A percentile compares a stretch with the other conserved stretches of the same genome.
phyloP scores from a whole-genome alignment of 352 stramenopile genomes.

The Phytophthora podocarpi region DNA sequence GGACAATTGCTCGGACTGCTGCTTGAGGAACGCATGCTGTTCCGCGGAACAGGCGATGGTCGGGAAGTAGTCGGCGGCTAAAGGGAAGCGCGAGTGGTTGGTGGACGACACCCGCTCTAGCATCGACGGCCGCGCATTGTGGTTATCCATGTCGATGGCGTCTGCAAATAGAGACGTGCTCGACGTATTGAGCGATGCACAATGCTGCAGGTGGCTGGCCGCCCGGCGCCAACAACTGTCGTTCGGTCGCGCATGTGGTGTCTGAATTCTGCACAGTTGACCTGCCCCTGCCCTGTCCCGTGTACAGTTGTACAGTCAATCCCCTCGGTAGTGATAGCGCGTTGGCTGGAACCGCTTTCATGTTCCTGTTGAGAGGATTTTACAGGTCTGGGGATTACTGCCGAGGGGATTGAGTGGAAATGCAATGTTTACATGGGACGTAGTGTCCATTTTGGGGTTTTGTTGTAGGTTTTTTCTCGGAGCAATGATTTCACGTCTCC shows the following conservation, averaged over 20 bases:
- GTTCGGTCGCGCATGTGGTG: constrained; percentile 18
- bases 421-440: too few species aligned
- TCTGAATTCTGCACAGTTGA: constrained; percentile 22
- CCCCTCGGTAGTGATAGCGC: too few species aligned
- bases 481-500: too few species aligned
- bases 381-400: too few species aligned
- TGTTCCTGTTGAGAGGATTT: too few species aligned
- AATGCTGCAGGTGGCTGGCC: constrained; percentile 11
- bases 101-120: constrained; percentile 35
- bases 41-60: constrained; percentile 39
- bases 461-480: too few species aligned
- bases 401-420: too few species aligned
- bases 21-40: constrained; percentile 42
- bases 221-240: constrained; percentile 16
- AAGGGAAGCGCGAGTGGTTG: constrained; percentile 39
- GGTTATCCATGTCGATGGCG: constrained; percentile 34
- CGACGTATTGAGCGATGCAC: constrained; percentile 12
- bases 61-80: constrained; percentile 55
- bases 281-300: neutral
- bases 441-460: too few species aligned
- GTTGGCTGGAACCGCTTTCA: too few species aligned
- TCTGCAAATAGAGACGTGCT: constrained; percentile 1
- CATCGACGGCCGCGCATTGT: constrained; percentile 36
- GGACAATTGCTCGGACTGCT: constrained; percentile 44
- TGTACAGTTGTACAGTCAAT: too few species aligned